Conservation (phyloP, 352 stramenopile species). For the Hyaloperonospora arabidopsidis region DNA sequence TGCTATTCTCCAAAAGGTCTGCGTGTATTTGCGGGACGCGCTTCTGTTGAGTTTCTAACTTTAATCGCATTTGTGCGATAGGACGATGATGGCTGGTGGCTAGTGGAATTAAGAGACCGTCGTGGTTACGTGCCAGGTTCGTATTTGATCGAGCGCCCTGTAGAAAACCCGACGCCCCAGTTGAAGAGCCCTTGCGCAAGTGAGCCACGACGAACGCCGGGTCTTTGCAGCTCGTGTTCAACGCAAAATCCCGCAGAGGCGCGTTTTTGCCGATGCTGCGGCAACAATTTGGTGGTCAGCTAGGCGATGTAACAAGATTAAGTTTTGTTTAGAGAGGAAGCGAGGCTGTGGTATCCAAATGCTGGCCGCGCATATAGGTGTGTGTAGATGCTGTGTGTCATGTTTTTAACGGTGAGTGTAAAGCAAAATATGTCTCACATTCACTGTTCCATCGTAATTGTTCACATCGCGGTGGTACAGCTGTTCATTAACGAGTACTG, state of each 20-base stretch:
- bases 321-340: slow-evolving; percentile 28
- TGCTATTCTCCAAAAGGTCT: slow-evolving; percentile 66
- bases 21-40: not conserved
- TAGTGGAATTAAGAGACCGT: slow-evolving; percentile 57
- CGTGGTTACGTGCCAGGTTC: slow-evolving; percentile 76
- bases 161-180: slow-evolving; percentile 33
- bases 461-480: too few relatives aligned
- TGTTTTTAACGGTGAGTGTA: too few relatives aligned
- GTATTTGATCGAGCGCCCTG: slow-evolving; percentile 70
- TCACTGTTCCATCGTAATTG: too few relatives aligned
- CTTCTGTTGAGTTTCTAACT: slow-evolving; percentile 7
- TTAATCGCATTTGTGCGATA: slow-evolving; percentile 9
- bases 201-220: slow-evolving; percentile 31
- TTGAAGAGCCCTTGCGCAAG: slow-evolving; percentile 23
- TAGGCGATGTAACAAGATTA: slow-evolving; percentile 17
- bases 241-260: slow-evolving; percentile 71
- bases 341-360: slow-evolving; percentile 1
- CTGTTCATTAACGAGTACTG: too few relatives aligned
- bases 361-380: too few relatives aligned
- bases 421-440: too few relatives aligned
- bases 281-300: slow-evolving; percentile 64
- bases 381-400: too few relatives aligned
- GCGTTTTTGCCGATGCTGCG: slow-evolving; percentile 74
- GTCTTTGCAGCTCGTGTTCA: slow-evolving; percentile 58
- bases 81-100: slow-evolving; percentile 82